A percentile compares a stretch with the other conserved stretches of the same genome.
phyloP scores from a whole-genome alignment of 2,329 filamentous ascomycete genomes.

The Zymoseptoria tritici region DNA sequence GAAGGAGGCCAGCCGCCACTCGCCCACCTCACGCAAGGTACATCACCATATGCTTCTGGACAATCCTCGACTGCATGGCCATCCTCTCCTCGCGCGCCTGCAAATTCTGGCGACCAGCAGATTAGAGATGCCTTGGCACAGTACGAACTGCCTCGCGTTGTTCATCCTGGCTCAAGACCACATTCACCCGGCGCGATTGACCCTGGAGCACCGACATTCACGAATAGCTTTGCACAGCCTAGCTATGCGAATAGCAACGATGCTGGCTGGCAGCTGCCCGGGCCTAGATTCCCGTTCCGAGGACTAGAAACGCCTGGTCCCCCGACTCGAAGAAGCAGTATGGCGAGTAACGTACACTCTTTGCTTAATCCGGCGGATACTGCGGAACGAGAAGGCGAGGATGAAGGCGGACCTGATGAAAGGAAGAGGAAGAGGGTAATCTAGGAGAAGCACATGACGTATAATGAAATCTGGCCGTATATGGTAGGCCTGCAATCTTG shows the following conservation, averaged over 20 bases:
- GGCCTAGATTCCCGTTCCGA: conserved; percentile 43
- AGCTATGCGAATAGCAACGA: conserved; percentile 46
- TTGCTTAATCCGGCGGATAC: conserved; percentile 63
- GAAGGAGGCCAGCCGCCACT: conserved; percentile 64
- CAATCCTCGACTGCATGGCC: conserved; percentile 58
- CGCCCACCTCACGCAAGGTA: conserved; percentile 38
- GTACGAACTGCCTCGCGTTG: conserved; percentile 56
- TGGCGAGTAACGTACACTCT: conserved; percentile 63
- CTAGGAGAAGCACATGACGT: neutral
- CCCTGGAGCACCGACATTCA: conserved; percentile 31
- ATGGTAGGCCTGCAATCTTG: neutral
- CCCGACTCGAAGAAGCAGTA: conserved; percentile 60
- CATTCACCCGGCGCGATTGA: conserved; percentile 43
- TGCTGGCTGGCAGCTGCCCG: conserved; percentile 50
- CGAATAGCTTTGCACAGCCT: conserved; percentile 43
- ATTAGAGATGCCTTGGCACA: conserved; percentile 55
- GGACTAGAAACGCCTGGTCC: conserved; percentile 47
- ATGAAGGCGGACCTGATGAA: conserved; percentile 51
- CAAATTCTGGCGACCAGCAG: conserved; percentile 50
- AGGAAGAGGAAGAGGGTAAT: conserved; percentile 53
- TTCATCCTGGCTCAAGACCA: conserved; percentile 28
- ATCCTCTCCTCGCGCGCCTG: conserved; percentile 50
- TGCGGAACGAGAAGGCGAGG: conserved; percentile 57
- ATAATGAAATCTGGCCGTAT: neutral
- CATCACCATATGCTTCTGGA: conserved; percentile 60